A percentile compares a stretch with the other conserved stretches of the same genome.
These are phyloP conservation scores for Heterobasidion occidentale DNA, from an alignment of 1,284 basidiomycete genomes.

Conservation along the genomic window DNA sequence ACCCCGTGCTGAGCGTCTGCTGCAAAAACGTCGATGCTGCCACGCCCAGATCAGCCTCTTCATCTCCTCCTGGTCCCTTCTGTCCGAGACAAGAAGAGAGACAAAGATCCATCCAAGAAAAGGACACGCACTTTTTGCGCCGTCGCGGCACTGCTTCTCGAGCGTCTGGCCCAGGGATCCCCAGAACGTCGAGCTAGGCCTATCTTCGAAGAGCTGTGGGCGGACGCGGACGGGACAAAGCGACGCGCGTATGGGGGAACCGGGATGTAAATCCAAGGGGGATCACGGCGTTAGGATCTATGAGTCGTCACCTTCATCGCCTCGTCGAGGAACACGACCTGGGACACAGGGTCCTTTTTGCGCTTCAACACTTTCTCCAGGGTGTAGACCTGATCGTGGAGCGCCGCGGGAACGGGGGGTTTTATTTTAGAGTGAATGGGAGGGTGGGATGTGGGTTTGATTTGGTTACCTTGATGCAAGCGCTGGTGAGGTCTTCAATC, in stretches of 20 bases:
- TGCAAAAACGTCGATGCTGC: constrained; percentile 79
- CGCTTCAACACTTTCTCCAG: constrained; percentile 89
- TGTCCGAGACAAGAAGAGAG: not conserved
- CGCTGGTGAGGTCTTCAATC: constrained; percentile 84
- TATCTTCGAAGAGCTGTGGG: constrained; percentile 68
- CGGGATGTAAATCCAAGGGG: no score
- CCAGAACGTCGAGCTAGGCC: constrained; percentile 91
- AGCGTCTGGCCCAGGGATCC: constrained; percentile 71
- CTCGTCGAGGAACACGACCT: constrained; percentile 81
- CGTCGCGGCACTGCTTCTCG: constrained; percentile 74
- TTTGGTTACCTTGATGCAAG: constrained; percentile 74
- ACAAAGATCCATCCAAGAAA: not conserved
- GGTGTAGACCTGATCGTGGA: constrained; percentile 67
- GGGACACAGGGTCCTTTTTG: constrained; percentile 77
- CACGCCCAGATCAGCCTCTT: not conserved
- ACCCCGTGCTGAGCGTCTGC: constrained; percentile 78
- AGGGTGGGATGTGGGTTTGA: no score
- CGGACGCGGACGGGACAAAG: not conserved
- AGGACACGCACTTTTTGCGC: constrained; percentile 51
- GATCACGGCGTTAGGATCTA: no score
- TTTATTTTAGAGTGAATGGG: not conserved
- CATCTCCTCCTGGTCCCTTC: no score
- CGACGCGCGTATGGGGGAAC: not conserved
- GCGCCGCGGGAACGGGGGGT: not conserved
- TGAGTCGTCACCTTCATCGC: constrained; percentile 66